Conservation (phyloP, 2,329 filamentous ascomycete species). For the Biscogniauxia sp. region DNA sequence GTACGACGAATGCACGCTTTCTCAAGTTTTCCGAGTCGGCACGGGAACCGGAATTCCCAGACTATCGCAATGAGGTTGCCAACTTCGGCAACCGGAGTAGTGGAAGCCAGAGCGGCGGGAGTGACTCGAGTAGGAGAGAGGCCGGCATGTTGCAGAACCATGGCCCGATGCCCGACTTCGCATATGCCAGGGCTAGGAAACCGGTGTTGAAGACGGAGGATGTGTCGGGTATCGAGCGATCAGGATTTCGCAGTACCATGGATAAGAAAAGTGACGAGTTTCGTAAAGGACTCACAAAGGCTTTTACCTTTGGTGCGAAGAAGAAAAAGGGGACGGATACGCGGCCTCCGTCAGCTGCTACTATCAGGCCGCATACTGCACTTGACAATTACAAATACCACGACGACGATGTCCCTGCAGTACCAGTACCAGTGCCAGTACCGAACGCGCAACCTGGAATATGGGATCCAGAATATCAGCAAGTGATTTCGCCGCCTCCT, state of each 20-base stretch:
- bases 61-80: conserved; percentile 26
- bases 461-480: conserved; percentile 25
- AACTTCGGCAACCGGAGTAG: conserved; percentile 30
- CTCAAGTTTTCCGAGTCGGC: conserved; percentile 45
- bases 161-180: conserved; percentile 42
- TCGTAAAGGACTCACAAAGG: conserved; percentile 51
- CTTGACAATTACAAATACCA: conserved; percentile 17
- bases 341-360: conserved; percentile 38
- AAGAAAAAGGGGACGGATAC: conserved; percentile 38
- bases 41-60: conserved; percentile 31
- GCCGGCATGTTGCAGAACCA: conserved; percentile 19
- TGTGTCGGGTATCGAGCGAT: conserved; percentile 54
- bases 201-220: conserved; percentile 48
- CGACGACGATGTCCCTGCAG: conserved; percentile 20
- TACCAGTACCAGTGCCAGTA: conserved; percentile 23
- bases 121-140: conserved; percentile 35
- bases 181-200: conserved; percentile 42
- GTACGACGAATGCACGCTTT: conserved; percentile 42
- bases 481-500: conserved; percentile 39
- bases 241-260: conserved; percentile 48
- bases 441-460: conserved; percentile 18
- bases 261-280: conserved; percentile 57
- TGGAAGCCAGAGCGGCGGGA: conserved; percentile 40
- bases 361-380: conserved; percentile 32
- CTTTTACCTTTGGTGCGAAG: conserved; percentile 49